Conservation (phyloP, 257 asterid species). For the Perilla frutescens region DNA sequence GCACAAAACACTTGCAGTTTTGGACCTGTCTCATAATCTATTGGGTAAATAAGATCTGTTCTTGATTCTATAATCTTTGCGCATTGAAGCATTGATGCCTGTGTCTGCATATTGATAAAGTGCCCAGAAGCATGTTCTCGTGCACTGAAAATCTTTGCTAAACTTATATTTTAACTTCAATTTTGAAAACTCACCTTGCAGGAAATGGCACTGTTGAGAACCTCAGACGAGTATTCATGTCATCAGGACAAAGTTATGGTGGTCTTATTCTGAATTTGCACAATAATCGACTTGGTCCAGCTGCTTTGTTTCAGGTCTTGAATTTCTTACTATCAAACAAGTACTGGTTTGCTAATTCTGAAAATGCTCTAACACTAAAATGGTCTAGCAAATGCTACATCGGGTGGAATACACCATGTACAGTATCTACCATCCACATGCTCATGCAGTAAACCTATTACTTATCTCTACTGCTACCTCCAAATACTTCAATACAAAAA, state of each 20-base stretch:
- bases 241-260: constrained; percentile 82
- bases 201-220: constrained; percentile 84
- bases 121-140: not conserved
- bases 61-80: constrained; percentile 29
- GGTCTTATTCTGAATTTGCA: constrained; percentile 85
- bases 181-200: constrained; percentile 41
- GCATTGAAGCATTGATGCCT: constrained; percentile 14
- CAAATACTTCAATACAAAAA: not conserved
- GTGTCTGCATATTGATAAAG: constrained; percentile 9
- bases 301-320: constrained; percentile 79
- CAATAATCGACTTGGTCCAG: constrained; percentile 78
- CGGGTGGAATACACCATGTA: not conserved
- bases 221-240: constrained; percentile 71
- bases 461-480: not conserved
- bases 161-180: constrained; percentile 30
- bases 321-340: constrained; percentile 26
- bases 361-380: not conserved
- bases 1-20: constrained; percentile 77
- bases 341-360: constrained; percentile 2
- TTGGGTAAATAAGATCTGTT: constrained; percentile 56
- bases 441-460: not conserved
- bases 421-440: not conserved
- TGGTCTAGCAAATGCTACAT: not conserved
- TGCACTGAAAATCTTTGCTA: constrained; percentile 15
- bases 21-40: constrained; percentile 92